These are phyloP conservation scores for Zelopaecilomyces penicillatus DNA, from an alignment of 2,329 filamentous ascomycete species.

Conservation along the genomic window DNA sequence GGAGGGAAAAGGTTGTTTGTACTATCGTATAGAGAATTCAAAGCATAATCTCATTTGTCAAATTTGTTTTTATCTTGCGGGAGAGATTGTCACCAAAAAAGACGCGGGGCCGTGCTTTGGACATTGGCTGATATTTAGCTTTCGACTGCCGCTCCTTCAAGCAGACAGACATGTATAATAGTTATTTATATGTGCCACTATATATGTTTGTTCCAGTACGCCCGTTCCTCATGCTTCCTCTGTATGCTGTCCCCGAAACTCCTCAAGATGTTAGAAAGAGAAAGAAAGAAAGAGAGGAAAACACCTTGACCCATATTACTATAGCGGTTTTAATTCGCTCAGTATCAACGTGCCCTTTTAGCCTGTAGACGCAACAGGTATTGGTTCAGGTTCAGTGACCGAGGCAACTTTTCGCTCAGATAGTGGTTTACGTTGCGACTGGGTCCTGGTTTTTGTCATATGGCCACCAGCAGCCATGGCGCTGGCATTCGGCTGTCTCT, in stretches of 20 bases:
- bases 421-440: conserved; percentile 23
- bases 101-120: too few species aligned
- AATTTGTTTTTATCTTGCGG: too few species aligned
- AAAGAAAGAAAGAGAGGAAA: too few species aligned
- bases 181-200: too few species aligned
- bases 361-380: conserved; percentile 15
- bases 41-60: conserved; percentile 12
- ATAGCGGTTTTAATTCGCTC: background rate
- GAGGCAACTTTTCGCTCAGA: conserved; percentile 24
- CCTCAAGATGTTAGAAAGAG: too few species aligned
- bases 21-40: conserved; percentile 27
- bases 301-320: background rate
- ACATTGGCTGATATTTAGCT: too few species aligned
- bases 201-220: too few species aligned
- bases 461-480: conserved; percentile 42
- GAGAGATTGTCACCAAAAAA: background rate
- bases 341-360: conserved; percentile 5
- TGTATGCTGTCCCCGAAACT: too few species aligned
- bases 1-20: conserved; percentile 22
- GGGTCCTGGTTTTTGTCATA: conserved; percentile 30
- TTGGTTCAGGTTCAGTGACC: conserved; percentile 14
- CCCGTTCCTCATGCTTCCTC: too few species aligned
- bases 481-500: conserved; percentile 25
- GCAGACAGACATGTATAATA: too few species aligned
- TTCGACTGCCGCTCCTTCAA: too few species aligned